Evolutionary conservation across 495 filamentous ascomycete genomes (phyloP).

Genomic region (Venustampulla echinocandica): DNA sequence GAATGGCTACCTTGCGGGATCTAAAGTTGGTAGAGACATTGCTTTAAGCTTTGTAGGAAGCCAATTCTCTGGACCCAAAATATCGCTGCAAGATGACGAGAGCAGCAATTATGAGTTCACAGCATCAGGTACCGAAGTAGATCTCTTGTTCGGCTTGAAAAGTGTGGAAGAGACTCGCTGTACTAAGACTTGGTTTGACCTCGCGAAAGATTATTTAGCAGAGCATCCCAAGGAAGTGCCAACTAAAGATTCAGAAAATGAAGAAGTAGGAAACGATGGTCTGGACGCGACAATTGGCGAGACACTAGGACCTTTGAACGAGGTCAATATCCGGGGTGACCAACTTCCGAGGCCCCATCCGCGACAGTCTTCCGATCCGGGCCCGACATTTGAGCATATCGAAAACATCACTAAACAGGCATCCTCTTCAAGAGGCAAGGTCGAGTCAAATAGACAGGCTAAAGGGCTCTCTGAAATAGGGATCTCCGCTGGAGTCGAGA

Average conservation of each 20-base stretch:
- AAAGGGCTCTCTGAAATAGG: too few relatives aligned
- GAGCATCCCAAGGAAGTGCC: neutral
- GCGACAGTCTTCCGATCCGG: neutral
- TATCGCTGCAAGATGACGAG: too few relatives aligned
- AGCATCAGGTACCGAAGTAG: neutral
- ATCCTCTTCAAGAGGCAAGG: too few relatives aligned
- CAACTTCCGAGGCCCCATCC: neutral
- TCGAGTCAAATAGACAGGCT: too few relatives aligned
- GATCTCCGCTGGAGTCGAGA: too few relatives aligned
- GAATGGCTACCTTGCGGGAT: neutral
- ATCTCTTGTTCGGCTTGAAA: neutral
- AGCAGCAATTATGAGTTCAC: neutral
- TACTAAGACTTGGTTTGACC: slow-evolving; percentile 3
- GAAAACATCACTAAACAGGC: neutral
- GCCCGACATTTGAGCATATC: neutral
- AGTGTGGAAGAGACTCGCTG: neutral
- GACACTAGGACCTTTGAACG: neutral
- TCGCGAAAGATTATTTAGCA: neutral
- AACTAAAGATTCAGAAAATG: neutral
- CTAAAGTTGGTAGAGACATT: neutral
- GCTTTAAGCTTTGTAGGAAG: neutral
- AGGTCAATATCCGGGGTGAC: neutral
- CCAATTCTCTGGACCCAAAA: neutral
- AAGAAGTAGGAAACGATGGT: neutral
- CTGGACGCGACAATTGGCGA: neutral